phyloP scores from a whole-genome alignment of 371 early-diverging fungal species.

The Amoeboaphelidium protococcarum region DNA sequence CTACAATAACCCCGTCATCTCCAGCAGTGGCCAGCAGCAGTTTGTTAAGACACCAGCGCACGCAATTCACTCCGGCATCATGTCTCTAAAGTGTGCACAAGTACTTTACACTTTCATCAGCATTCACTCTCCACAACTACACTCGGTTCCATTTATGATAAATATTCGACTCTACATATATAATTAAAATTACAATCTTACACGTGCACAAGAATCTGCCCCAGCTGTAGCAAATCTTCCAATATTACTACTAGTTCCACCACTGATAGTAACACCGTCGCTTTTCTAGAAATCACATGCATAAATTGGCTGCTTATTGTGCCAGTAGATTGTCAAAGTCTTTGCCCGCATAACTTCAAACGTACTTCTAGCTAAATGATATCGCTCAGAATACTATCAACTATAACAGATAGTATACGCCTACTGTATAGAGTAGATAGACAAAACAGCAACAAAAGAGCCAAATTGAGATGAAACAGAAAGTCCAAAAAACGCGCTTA shows the following conservation, averaged over 20 bases:
- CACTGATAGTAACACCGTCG: neutral
- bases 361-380: too few species aligned
- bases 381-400: too few species aligned
- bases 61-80: constrained; percentile 67
- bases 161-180: too few species aligned
- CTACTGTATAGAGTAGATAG: too few species aligned
- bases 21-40: constrained; percentile 55
- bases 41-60: constrained; percentile 65
- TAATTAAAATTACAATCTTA: neutral
- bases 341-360: constrained; percentile 24
- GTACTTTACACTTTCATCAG: too few species aligned
- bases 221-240: neutral
- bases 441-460: too few species aligned
- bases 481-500: too few species aligned
- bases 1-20: constrained; percentile 42
- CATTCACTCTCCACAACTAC: too few species aligned
- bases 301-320: constrained; percentile 64
- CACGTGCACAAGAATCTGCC: neutral
- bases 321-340: constrained; percentile 79
- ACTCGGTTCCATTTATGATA: too few species aligned
- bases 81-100: constrained; percentile 62
- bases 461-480: too few species aligned
- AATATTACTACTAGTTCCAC: too few species aligned
- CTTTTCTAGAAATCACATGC: constrained; percentile 52
- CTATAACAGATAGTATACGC: too few species aligned